A percentile compares a stretch with the other conserved stretches of the same genome.
Evolutionary conservation across 306 rosid species (phyloP).

Genomic region (Astragalus membranaceus): DNA sequence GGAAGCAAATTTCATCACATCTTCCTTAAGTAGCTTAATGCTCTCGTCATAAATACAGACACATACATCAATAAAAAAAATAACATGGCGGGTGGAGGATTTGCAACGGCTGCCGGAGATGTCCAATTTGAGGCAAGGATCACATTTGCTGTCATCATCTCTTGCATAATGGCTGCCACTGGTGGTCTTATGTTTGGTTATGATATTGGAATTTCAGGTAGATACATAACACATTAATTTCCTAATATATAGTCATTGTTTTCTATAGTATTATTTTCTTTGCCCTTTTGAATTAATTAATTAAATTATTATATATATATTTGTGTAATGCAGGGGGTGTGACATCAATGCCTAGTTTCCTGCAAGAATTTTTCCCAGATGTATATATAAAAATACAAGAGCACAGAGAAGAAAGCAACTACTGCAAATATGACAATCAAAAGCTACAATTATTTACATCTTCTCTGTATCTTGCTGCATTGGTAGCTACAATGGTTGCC

Average conservation of each 20-base stretch:
- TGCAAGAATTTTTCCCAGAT: slow-evolving; percentile 51
- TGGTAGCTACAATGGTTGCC: slow-evolving; percentile 56
- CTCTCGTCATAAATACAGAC: no score
- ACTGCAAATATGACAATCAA: slow-evolving; percentile 76
- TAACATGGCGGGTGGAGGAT: slow-evolving; percentile 38
- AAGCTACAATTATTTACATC: slow-evolving; percentile 70
- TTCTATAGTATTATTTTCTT: no score
- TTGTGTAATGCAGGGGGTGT: slow-evolving; percentile 60
- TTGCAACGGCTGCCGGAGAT: neutral
- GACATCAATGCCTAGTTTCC: slow-evolving; percentile 55
- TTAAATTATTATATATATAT: neutral
- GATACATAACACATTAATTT: neutral
- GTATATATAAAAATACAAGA: slow-evolving; percentile 33
- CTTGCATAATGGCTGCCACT: slow-evolving; percentile 49
- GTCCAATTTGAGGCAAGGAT: slow-evolving; percentile 40
- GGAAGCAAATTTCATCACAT: no score
- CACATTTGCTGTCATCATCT: slow-evolving; percentile 36
- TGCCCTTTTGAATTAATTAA: neutral
- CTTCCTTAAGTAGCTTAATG: no score
- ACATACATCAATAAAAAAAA: neutral
- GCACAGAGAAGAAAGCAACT: slow-evolving; percentile 25
- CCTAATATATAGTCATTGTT: no score
- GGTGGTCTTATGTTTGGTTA: slow-evolving; percentile 72
- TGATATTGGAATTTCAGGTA: slow-evolving; percentile 57
- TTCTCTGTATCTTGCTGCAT: slow-evolving; percentile 69